A percentile compares a stretch with the other conserved stretches of the same genome.
phyloP scores from a whole-genome alignment of 176 grass and related monocot genomes.

The Oryza nivara region DNA sequence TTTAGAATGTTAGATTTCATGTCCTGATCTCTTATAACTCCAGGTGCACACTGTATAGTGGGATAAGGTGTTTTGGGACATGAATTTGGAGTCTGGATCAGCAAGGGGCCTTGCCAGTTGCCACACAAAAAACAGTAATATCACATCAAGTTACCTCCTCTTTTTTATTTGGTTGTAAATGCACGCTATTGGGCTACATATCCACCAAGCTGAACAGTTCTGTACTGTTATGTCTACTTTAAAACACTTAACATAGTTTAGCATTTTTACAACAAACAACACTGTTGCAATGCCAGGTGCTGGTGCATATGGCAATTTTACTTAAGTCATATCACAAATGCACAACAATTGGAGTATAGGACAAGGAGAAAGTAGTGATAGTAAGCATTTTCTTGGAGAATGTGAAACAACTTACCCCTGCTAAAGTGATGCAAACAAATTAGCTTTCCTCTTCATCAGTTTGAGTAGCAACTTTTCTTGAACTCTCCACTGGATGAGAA shows the following conservation, averaged over 20 bases:
- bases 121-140: not conserved
- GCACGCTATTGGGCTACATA: not conserved
- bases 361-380: not conserved
- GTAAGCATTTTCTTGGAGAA: conserved; percentile 12
- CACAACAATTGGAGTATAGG: conserved; percentile 14
- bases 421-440: conserved; percentile 27
- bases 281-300: conserved; percentile 1
- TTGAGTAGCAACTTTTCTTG: conserved; percentile 52
- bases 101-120: not conserved
- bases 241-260: not conserved
- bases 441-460: conserved; percentile 75
- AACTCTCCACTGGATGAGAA: conserved; percentile 50
- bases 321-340: not conserved
- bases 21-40: not conserved
- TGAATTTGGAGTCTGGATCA: not conserved
- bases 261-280: conserved; percentile 8
- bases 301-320: conserved; percentile 8
- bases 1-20: conserved; percentile 11
- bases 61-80: not conserved
- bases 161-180: conserved; percentile 1
- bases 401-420: conserved; percentile 43
- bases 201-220: not conserved
- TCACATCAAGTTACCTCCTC: not conserved
- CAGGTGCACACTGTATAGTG: not conserved
- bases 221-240: not conserved